Percentiles rank a stretch among this genome's conserved stretches.
Conservation (phyloP, 129 eudicot genomes). For the Flaveria trinervia region DNA sequence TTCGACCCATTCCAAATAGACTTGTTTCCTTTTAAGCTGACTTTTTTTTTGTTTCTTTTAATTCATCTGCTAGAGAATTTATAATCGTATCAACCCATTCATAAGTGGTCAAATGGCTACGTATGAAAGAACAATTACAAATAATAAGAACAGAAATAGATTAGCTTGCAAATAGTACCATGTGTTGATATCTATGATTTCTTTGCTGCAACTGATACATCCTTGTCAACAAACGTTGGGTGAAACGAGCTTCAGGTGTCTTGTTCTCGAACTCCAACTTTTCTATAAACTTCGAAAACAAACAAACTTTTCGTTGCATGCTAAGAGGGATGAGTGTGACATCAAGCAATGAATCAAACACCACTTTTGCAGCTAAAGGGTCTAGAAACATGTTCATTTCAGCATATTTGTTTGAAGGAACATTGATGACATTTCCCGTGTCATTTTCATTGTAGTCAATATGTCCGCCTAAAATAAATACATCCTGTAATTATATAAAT, state of each 20-base stretch:
- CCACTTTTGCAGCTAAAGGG: slow-evolving; percentile 76
- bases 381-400: slow-evolving; percentile 84
- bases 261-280: slow-evolving; percentile 34
- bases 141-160: background rate
- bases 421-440: slow-evolving; percentile 63
- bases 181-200: slow-evolving; percentile 57
- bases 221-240: slow-evolving; percentile 43
- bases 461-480: slow-evolving; percentile 67
- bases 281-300: slow-evolving; percentile 38
- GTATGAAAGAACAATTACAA: background rate
- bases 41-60: background rate
- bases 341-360: slow-evolving; percentile 51
- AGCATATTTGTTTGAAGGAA: slow-evolving; percentile 62
- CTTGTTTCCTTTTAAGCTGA: background rate
- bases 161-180: slow-evolving; percentile 41
- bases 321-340: slow-evolving; percentile 66
- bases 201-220: slow-evolving; percentile 46
- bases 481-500: slow-evolving; percentile 59
- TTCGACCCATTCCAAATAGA: background rate
- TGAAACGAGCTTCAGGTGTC: slow-evolving; percentile 62
- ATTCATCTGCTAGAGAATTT: background rate
- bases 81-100: background rate
- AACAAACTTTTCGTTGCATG: slow-evolving; percentile 47
- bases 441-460: slow-evolving; percentile 32
- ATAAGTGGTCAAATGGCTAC: background rate